Evolutionary conservation across 2,329 filamentous ascomycete genomes (phyloP).

Genomic region (Sarocladium strictum): DNA sequence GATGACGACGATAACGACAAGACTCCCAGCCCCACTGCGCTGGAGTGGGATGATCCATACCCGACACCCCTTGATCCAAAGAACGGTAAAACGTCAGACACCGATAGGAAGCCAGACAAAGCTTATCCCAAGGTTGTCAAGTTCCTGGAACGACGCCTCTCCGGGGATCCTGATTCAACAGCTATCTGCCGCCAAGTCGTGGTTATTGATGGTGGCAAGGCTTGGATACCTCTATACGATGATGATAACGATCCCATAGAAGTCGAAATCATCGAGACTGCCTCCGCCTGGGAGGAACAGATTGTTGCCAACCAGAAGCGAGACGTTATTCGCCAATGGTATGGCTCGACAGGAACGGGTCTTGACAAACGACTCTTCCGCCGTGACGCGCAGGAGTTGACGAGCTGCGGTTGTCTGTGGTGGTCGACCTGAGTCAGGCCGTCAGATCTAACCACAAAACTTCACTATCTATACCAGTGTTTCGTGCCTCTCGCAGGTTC

Average conservation of each 20-base stretch:
- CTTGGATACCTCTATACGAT: neutral
- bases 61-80: slow-evolving; percentile 8
- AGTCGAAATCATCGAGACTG: slow-evolving; percentile 1
- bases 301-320: slow-evolving; percentile 10
- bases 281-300: neutral
- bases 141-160: slow-evolving; percentile 46
- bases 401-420: slow-evolving; percentile 49
- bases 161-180: slow-evolving; percentile 20
- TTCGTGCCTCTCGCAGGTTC: neutral
- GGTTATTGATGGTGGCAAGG: slow-evolving; percentile 30
- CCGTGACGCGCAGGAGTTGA: slow-evolving; percentile 28
- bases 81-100: too few relatives aligned
- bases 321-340: slow-evolving; percentile 12
- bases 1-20: neutral
- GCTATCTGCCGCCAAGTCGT: slow-evolving; percentile 44
- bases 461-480: neutral
- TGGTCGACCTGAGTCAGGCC: slow-evolving; percentile 32
- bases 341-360: neutral
- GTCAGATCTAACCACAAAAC: neutral
- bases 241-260: neutral
- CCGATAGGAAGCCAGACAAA: slow-evolving; percentile 15
- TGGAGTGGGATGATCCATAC: slow-evolving; percentile 6
- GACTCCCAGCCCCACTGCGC: too few relatives aligned
- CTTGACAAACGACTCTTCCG: neutral
- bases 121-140: slow-evolving; percentile 49